Percentiles rank a stretch among this genome's conserved stretches.
These are phyloP conservation scores for Castanea mollissima DNA, from an alignment of 306 rosid genomes.

Conservation along the genomic window DNA sequence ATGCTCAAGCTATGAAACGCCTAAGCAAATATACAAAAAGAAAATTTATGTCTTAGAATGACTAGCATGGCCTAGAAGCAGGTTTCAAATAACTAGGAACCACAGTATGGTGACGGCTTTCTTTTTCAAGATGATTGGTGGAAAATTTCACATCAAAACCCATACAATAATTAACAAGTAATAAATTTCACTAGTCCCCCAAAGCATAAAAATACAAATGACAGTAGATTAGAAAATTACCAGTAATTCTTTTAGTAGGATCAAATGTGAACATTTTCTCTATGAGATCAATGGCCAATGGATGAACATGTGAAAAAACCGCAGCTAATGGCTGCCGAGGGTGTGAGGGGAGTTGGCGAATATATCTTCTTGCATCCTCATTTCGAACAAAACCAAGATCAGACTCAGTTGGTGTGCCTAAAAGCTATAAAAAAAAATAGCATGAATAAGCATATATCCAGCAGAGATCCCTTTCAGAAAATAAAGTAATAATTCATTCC, in stretches of 20 bases:
- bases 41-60: background rate
- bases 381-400: slow-evolving; percentile 75
- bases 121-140: background rate
- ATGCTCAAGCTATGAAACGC: background rate
- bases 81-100: background rate
- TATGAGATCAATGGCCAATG: slow-evolving; percentile 78
- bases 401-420: slow-evolving; percentile 94
- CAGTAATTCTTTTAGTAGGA: slow-evolving; percentile 87
- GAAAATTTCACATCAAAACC: background rate
- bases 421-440: slow-evolving; percentile 56
- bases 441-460: slow-evolving; percentile 31
- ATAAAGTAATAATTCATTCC: slow-evolving; percentile 2
- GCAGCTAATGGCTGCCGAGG: slow-evolving; percentile 76
- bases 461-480: slow-evolving; percentile 11
- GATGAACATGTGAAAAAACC: slow-evolving; percentile 85
- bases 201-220: slow-evolving; percentile 8
- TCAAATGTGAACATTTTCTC: slow-evolving; percentile 93
- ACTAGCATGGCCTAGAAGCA: background rate
- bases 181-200: slow-evolving; percentile 2
- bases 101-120: background rate
- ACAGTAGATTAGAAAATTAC: slow-evolving; percentile 41
- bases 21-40: no score
- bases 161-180: background rate
- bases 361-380: slow-evolving; percentile 85
- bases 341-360: slow-evolving; percentile 68